Evolutionary conservation across 2,329 filamentous ascomycete genomes (phyloP).

Genomic region (Sarocladiaceae sp.): DNA sequence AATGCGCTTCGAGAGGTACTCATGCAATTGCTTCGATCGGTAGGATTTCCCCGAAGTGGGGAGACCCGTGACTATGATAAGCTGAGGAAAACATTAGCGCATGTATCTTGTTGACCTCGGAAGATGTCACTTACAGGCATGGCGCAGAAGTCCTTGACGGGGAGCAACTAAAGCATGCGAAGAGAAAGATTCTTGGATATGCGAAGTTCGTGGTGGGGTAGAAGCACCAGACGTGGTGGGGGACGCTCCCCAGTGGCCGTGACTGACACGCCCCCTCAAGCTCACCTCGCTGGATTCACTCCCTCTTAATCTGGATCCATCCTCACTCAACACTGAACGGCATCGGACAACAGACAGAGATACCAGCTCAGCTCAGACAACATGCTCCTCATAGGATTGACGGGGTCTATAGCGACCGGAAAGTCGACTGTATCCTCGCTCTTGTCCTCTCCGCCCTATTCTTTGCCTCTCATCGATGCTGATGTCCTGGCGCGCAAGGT

Average conservation of each 20-base stretch:
- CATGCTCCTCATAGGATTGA: constrained; percentile 96
- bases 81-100: constrained; percentile 31
- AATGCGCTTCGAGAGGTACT: constrained; percentile 56
- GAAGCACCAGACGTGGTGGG: constrained; percentile 2
- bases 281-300: constrained; percentile 6
- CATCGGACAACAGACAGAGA: not conserved
- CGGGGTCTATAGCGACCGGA: constrained; percentile 94
- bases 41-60: constrained; percentile 65
- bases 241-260: not conserved
- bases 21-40: constrained; percentile 58
- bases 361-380: constrained; percentile 5
- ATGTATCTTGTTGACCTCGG: not conserved
- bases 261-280: not conserved
- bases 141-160: not conserved
- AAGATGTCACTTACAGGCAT: constrained; percentile 19
- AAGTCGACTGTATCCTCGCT: constrained; percentile 92
- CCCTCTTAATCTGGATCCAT: not conserved
- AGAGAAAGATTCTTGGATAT: constrained; percentile 6
- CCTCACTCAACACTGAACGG: not conserved
- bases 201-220: constrained; percentile 4
- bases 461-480: constrained; percentile 86
- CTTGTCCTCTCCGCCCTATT: constrained; percentile 74
- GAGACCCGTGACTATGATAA: constrained; percentile 61
- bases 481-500: constrained; percentile 89
- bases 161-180: constrained; percentile 1